Percentiles rank a stretch among this genome's conserved stretches.
These are phyloP conservation scores for Aureobasidium leucospermi DNA, from an alignment of 2,329 filamentous ascomycete genomes.

Conservation along the genomic window DNA sequence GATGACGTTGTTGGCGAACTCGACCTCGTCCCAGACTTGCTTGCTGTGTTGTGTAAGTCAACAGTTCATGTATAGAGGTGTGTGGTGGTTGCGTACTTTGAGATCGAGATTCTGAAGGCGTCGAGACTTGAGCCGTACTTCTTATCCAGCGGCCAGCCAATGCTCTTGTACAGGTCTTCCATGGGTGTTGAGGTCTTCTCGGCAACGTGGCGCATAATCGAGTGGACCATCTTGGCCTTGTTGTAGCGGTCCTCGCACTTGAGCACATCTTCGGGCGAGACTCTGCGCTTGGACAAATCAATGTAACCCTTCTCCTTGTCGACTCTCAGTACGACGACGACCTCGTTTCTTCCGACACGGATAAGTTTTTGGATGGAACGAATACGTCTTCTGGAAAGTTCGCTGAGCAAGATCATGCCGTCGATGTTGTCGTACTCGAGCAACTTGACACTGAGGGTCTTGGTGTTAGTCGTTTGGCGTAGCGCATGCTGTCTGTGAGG, in stretches of 20 bases:
- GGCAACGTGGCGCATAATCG: conserved; percentile 96
- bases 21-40: conserved; percentile 89
- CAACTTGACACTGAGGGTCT: conserved; percentile 63
- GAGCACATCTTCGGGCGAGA: conserved; percentile 93
- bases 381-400: conserved; percentile 96
- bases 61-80: background rate
- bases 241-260: conserved; percentile 99
- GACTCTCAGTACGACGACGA: conserved; percentile 95
- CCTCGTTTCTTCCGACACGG: conserved; percentile 93
- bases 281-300: conserved; percentile 95
- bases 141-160: conserved; percentile 95
- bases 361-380: conserved; percentile 98
- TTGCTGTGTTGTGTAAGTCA: conserved; percentile 52
- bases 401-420: conserved; percentile 98
- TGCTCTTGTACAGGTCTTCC: conserved; percentile 85
- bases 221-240: conserved; percentile 99
- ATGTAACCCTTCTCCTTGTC: conserved; percentile 99
- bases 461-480: background rate
- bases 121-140: conserved; percentile 74
- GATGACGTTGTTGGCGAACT: conserved; percentile 77
- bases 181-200: conserved; percentile 96
- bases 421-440: conserved; percentile 99
- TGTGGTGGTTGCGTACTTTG: conserved; percentile 29
- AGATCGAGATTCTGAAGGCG: conserved; percentile 98
- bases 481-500: background rate